A percentile compares a stretch with the other conserved stretches of the same genome.
Conservation (phyloP, 2,329 filamentous ascomycete species). For the Claviceps maximensis region DNA sequence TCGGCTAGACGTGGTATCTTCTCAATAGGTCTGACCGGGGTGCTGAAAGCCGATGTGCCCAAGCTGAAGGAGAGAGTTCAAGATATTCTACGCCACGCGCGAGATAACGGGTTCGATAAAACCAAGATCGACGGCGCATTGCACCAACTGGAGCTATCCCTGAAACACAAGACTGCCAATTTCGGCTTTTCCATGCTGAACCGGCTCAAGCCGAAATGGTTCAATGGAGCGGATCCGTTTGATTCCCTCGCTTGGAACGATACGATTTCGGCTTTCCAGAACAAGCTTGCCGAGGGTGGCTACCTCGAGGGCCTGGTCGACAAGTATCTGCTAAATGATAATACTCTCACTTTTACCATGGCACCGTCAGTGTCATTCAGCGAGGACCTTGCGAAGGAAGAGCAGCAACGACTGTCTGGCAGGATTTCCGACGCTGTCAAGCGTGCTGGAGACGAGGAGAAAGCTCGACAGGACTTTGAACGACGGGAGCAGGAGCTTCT, state of each 20-base stretch:
- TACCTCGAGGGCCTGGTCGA: constrained; percentile 79
- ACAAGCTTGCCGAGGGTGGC: constrained; percentile 55
- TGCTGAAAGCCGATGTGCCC: constrained; percentile 64
- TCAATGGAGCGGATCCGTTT: constrained; percentile 88
- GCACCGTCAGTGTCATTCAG: constrained; percentile 65
- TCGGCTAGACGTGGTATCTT: constrained; percentile 70
- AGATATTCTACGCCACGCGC: constrained; percentile 55
- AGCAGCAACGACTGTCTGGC: constrained; percentile 55
- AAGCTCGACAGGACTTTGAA: constrained; percentile 59
- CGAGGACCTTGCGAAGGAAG: constrained; percentile 61
- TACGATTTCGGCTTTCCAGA: constrained; percentile 70
- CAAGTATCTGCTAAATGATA: constrained; percentile 81
- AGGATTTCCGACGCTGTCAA: constrained; percentile 62
- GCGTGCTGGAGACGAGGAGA: constrained; percentile 55
- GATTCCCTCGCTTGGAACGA: constrained; percentile 86
- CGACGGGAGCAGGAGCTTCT: constrained; percentile 69
- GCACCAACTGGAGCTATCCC: constrained; percentile 80
- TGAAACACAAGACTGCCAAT: constrained; percentile 93
- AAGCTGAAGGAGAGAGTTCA: constrained; percentile 65
- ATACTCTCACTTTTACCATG: constrained; percentile 89
- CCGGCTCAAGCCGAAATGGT: constrained; percentile 82
- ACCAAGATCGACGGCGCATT: constrained; percentile 88
- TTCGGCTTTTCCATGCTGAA: constrained; percentile 90
- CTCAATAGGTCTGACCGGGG: constrained; percentile 82
- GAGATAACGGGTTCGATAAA: constrained; percentile 68